Evolutionary conservation across 2,329 filamentous ascomycete genomes (phyloP).

Genomic region (Sporothrix humicola): DNA sequence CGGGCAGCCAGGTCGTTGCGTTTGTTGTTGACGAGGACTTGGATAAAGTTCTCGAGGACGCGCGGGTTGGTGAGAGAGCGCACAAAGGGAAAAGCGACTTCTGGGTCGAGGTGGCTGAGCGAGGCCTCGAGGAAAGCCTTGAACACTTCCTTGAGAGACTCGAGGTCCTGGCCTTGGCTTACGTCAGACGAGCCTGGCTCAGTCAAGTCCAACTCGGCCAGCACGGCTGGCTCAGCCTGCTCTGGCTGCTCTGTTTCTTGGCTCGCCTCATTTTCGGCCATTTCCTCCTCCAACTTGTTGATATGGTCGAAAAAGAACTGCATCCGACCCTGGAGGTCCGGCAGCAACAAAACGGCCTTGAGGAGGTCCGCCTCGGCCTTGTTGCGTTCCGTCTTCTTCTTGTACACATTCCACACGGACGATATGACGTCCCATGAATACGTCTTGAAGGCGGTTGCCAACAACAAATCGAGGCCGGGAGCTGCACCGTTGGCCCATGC

Average conservation of each 20-base stretch:
- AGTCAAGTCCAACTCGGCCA: not conserved
- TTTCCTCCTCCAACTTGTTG: not conserved
- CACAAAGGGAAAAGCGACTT: slow-evolving; percentile 49
- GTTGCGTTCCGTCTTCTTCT: slow-evolving; percentile 19
- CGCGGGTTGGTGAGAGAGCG: slow-evolving; percentile 47
- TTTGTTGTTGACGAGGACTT: slow-evolving; percentile 41
- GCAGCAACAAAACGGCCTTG: slow-evolving; percentile 12
- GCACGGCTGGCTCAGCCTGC: not conserved
- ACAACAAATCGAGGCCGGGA: no score
- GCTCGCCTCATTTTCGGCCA: not conserved
- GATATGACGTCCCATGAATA: slow-evolving; percentile 38
- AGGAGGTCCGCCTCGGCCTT: slow-evolving; percentile 47
- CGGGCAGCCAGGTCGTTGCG: slow-evolving; percentile 46
- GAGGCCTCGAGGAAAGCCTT: slow-evolving; percentile 33
- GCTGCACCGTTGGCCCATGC: no score
- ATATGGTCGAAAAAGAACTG: not conserved
- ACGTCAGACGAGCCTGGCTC: no score
- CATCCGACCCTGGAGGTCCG: slow-evolving; percentile 15
- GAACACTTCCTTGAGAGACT: slow-evolving; percentile 24
- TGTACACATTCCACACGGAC: slow-evolving; percentile 49
- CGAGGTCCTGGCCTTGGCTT: not conserved
- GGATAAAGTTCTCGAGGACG: slow-evolving; percentile 55
- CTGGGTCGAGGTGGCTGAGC: slow-evolving; percentile 33
- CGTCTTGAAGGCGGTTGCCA: no score
- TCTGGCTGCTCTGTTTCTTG: not conserved